Evolutionary conservation across 2,329 filamentous ascomycete genomes (phyloP).

Genomic region (Epichloe glyceriae): DNA sequence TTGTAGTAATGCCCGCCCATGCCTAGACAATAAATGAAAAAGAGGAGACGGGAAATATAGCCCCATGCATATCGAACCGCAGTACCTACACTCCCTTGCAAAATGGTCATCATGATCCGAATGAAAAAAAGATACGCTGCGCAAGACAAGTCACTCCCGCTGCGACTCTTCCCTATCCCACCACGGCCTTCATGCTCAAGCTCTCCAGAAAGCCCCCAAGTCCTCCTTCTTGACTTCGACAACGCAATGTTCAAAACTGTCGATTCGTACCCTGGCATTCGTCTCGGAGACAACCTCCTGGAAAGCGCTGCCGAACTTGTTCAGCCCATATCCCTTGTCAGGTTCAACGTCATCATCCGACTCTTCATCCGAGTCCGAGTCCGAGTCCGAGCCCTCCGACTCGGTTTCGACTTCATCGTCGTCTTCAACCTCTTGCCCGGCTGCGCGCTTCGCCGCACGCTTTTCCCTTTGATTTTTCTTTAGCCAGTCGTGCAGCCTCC

Average conservation of each 20-base stretch:
- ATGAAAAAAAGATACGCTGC: neutral
- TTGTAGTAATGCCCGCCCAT: neutral
- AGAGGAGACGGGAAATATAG: neutral
- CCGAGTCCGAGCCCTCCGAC: slow-evolving; percentile 28
- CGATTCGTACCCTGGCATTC: slow-evolving; percentile 76
- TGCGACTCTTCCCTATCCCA: slow-evolving; percentile 30
- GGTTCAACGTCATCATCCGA: slow-evolving; percentile 39
- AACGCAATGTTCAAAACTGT: slow-evolving; percentile 94
- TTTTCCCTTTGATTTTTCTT: slow-evolving; percentile 50
- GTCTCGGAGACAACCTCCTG: slow-evolving; percentile 91
- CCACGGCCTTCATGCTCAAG: slow-evolving; percentile 81
- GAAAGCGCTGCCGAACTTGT: slow-evolving; percentile 89
- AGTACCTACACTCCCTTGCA: neutral
- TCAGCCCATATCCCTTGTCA: slow-evolving; percentile 60
- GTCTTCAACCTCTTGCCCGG: slow-evolving; percentile 29
- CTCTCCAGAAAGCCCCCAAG: slow-evolving; percentile 81
- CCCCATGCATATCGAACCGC: neutral
- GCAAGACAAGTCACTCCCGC: neutral
- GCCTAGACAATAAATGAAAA: neutral
- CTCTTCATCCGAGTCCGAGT: slow-evolving; percentile 21
- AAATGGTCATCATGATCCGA: neutral
- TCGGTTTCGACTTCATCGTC: slow-evolving; percentile 37
- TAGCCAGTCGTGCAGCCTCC: slow-evolving; percentile 44
- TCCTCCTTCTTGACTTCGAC: slow-evolving; percentile 98
- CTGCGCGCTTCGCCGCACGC: slow-evolving; percentile 40